These are phyloP conservation scores for Eutrema heterophyllum DNA, from an alignment of 345 rosid species.

Conservation along the genomic window DNA sequence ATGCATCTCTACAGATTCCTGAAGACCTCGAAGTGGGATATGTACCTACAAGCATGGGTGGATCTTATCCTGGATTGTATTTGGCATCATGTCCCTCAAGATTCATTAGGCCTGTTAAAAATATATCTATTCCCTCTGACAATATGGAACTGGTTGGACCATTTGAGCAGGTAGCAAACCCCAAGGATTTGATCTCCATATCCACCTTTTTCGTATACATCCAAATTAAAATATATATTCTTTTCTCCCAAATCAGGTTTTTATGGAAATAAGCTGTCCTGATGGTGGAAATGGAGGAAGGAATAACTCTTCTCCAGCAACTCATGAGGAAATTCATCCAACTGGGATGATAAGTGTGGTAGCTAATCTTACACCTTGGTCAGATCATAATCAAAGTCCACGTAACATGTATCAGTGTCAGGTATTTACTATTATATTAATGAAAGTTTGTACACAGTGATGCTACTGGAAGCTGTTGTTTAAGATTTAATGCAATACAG, in stretches of 20 bases:
- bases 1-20: constrained; percentile 61
- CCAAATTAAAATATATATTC: constrained; percentile 10
- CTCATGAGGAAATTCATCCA: constrained; percentile 95
- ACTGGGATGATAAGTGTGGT: constrained; percentile 94
- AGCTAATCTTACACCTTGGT: constrained; percentile 98
- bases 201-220: constrained; percentile 5
- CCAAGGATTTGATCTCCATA: not conserved
- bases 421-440: constrained; percentile 37
- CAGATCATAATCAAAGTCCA: constrained; percentile 99
- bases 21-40: constrained; percentile 94
- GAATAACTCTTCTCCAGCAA: constrained; percentile 59
- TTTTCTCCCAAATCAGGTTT: constrained; percentile 47
- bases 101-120: constrained; percentile 83
- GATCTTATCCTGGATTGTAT: constrained; percentile 88
- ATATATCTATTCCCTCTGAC: constrained; percentile 44
- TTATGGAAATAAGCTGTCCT: constrained; percentile 94
- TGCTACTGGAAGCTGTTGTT: constrained; percentile 1
- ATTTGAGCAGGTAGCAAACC: constrained; percentile 78
- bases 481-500: constrained; percentile 32
- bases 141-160: constrained; percentile 86
- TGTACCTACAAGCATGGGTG: constrained; percentile 85
- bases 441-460: not conserved
- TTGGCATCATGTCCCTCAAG: constrained; percentile 82
- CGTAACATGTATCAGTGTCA: constrained; percentile 98
- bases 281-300: constrained; percentile 97